phyloP scores from a whole-genome alignment of 2,329 filamentous ascomycete genomes.

The Raffaelea deltoideospora region DNA sequence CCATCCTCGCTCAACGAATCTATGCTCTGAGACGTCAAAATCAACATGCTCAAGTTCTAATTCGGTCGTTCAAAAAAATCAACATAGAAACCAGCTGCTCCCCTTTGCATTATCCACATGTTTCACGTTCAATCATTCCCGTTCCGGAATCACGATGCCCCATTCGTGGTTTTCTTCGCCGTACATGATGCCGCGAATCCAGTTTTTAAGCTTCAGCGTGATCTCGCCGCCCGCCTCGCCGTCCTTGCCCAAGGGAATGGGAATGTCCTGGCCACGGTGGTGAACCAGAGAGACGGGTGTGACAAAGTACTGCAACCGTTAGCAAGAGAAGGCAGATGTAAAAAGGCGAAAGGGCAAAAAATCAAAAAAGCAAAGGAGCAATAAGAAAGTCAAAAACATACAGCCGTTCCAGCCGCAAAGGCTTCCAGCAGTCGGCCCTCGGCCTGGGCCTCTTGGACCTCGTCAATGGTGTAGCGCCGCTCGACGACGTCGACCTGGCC shows the following conservation, averaged over 20 bases:
- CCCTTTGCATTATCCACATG: not conserved
- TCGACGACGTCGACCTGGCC: constrained; percentile 58
- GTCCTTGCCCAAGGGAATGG: constrained; percentile 44
- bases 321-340: constrained; percentile 8
- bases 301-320: constrained; percentile 48
- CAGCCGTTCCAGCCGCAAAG: constrained; percentile 77
- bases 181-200: constrained; percentile 61
- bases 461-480: constrained; percentile 66
- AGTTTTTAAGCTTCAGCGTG: constrained; percentile 48
- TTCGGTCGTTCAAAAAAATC: too few species aligned
- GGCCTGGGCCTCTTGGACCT: constrained; percentile 54
- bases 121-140: not conserved
- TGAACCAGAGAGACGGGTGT: constrained; percentile 53
- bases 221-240: constrained; percentile 37
- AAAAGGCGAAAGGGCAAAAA: not conserved
- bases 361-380: not conserved
- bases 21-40: too few species aligned
- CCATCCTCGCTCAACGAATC: too few species aligned
- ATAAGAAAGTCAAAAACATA: constrained; percentile 26
- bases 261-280: constrained; percentile 48
- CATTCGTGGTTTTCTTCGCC: constrained; percentile 53
- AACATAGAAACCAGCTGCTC: not conserved
- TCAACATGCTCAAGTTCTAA: too few species aligned
- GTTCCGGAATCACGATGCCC: constrained; percentile 52
- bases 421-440: constrained; percentile 72